Evolutionary conservation across 1,284 basidiomycete species (phyloP).

Genomic region (Puccinia coronata): DNA sequence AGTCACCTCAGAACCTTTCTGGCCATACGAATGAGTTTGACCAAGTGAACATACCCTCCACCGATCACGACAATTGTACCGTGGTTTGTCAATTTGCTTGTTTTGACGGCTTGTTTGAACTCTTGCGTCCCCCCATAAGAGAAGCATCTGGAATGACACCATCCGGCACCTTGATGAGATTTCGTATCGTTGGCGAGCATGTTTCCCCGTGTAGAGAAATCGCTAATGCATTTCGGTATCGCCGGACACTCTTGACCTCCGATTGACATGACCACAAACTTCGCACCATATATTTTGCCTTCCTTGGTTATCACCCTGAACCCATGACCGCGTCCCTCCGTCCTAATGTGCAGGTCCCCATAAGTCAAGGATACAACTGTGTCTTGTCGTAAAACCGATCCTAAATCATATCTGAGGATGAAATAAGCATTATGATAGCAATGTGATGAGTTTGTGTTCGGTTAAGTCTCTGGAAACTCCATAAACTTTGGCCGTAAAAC

Average conservation of each 20-base stretch:
- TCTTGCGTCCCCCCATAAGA: slow-evolving; percentile 39
- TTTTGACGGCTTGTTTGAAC: slow-evolving; percentile 44
- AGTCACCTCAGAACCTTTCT: not conserved
- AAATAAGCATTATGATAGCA: not conserved
- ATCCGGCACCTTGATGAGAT: slow-evolving; percentile 40
- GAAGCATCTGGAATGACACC: slow-evolving; percentile 49
- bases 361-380: slow-evolving; percentile 18
- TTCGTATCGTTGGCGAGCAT: not conserved
- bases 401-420: slow-evolving; percentile 28
- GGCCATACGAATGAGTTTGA: not conserved
- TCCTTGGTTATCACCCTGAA: slow-evolving; percentile 32
- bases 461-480: not conserved
- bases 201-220: not conserved
- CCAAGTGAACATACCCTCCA: slow-evolving; percentile 36
- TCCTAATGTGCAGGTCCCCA: slow-evolving; percentile 33
- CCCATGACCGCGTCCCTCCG: slow-evolving; percentile 24
- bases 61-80: slow-evolving; percentile 45
- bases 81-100: not conserved
- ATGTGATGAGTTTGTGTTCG: not conserved
- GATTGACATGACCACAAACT: slow-evolving; percentile 49
- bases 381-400: slow-evolving; percentile 31
- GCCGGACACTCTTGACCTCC: slow-evolving; percentile 43
- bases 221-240: slow-evolving; percentile 30
- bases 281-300: slow-evolving; percentile 43
- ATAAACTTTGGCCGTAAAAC: not conserved